phyloP scores from a whole-genome alignment of 768 basidiomycete genomes.

The Amyloporia xantha region DNA sequence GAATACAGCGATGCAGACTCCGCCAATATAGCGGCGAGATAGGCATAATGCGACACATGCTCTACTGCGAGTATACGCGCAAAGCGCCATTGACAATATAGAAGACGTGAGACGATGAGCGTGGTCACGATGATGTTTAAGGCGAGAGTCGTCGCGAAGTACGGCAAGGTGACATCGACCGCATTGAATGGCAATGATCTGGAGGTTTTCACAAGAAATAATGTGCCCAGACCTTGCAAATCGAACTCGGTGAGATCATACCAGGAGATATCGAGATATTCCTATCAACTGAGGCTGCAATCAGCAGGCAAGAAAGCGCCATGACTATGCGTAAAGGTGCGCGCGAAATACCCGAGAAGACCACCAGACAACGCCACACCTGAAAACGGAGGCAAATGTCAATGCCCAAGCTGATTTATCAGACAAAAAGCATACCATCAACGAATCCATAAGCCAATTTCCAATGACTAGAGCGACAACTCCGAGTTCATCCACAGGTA shows the following conservation, averaged over 20 bases:
- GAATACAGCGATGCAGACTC: constrained; percentile 24
- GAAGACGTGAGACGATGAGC: constrained; percentile 18
- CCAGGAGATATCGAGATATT: not conserved
- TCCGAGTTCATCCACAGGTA: not conserved
- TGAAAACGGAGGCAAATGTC: too few species aligned
- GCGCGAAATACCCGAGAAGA: not conserved
- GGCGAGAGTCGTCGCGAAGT: constrained; percentile 20
- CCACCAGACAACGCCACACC: not conserved
- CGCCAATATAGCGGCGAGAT: constrained; percentile 21
- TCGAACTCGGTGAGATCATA: not conserved
- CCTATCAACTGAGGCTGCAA: not conserved
- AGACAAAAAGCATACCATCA: not conserved
- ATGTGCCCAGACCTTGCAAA: not conserved
- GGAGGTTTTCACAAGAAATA: not conserved
- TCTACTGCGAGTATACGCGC: not conserved
- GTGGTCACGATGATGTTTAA: constrained; percentile 22
- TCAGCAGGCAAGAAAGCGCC: not conserved
- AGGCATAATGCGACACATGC: constrained; percentile 11
- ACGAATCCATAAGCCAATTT: constrained; percentile 2
- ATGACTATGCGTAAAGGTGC: not conserved
- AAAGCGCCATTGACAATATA: constrained; percentile 14
- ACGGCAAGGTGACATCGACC: constrained; percentile 16
- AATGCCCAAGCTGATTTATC: too few species aligned
- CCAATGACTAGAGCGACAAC: not conserved
- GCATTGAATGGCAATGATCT: not conserved